Evolutionary conservation across 805 yeast species (phyloP), one percentile per base, ranked within the genome.

Genomic region (Starmera dryadoides): DNA sequence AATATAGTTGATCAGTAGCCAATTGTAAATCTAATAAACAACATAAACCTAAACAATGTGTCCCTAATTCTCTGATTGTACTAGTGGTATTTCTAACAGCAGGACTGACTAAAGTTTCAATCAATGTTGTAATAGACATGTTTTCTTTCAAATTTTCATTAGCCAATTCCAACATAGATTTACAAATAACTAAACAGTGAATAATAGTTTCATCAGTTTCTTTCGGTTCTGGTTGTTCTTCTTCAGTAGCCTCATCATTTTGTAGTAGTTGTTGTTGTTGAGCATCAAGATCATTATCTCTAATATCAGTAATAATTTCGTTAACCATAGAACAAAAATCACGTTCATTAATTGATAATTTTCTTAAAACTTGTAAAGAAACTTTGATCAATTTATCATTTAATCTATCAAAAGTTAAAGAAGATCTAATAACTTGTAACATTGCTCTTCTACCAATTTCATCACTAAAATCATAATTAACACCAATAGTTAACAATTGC

Each of bases 401-500:
- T 20, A 84, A 63, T 14, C 71, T 66, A 38, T 77, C 81, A 32
- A 73, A 69, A 1, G 80, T 69, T 41, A 83, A 62, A n/a, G 79
- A 65, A 18, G 75, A 66, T 63, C 86, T 69, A 4, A 80, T 60
- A 2, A 76, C 68, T 23, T 67, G 71, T 30, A 84, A 62, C 76
- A 87, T 77, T 34, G 78, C 77, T 56, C 95, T 73, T 53, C 96
- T 75, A 17, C 97, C 96, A 35, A 84, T 74, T 58, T 89, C 96
- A 63, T 93, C 97, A 49, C 87, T 81, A 52, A 77, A 87, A 57
- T 93, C 98, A 53, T 82, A 83, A 30, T 75, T 74, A 22, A 73
- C 72, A 1, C 89, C 81, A 21, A 86, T 73, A 9, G 65, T 59
- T 30, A 91, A 56, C 17, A 91, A 58, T 58, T 93, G 96, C 42